Percentiles rank a stretch among this genome's conserved stretches.
Evolutionary conservation across 2,329 filamentous ascomycete genomes (phyloP).

Genomic region (Xylaria digitata): DNA sequence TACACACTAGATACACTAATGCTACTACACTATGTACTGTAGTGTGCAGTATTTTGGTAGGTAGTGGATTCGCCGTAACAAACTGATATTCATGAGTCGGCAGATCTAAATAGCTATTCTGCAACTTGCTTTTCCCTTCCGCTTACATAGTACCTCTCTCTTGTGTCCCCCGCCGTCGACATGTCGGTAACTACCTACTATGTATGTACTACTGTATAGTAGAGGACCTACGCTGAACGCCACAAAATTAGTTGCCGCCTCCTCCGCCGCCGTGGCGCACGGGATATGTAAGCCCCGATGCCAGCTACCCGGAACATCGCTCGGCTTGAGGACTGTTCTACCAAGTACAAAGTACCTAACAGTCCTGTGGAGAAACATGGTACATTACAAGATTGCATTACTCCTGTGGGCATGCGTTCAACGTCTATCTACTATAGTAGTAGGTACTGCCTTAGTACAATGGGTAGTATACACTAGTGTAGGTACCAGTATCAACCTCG

Average conservation of each 20-base stretch:
- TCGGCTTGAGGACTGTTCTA: slow-evolving; percentile 5
- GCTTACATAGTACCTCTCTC: slow-evolving; percentile 2
- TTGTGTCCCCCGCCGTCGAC: slow-evolving; percentile 27
- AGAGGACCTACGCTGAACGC: slow-evolving; percentile 2
- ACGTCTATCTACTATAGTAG: too few relatives aligned
- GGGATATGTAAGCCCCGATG: slow-evolving; percentile 37
- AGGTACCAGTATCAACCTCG: slow-evolving; percentile 2
- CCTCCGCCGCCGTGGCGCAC: slow-evolving; percentile 33
- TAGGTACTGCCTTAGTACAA: not conserved
- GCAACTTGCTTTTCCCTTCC: slow-evolving; percentile 27
- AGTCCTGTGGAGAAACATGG: slow-evolving; percentile 12
- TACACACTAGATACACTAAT: too few relatives aligned
- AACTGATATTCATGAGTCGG: slow-evolving; percentile 2
- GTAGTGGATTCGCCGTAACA: not conserved
- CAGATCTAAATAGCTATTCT: slow-evolving; percentile 11
- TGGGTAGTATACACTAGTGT: too few relatives aligned
- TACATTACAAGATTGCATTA: not conserved
- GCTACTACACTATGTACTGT: too few relatives aligned
- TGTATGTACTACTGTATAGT: not conserved
- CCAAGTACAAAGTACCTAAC: too few relatives aligned
- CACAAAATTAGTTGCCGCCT: slow-evolving; percentile 19
- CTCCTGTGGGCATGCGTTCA: slow-evolving; percentile 12
- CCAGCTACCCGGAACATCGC: slow-evolving; percentile 33
- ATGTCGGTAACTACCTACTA: slow-evolving; percentile 18
- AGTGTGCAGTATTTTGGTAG: too few relatives aligned